A percentile compares a stretch with the other conserved stretches of the same genome.
phyloP scores from a whole-genome alignment of 176 grass and related monocot species.

The Dendrocalamus sinicus region DNA sequence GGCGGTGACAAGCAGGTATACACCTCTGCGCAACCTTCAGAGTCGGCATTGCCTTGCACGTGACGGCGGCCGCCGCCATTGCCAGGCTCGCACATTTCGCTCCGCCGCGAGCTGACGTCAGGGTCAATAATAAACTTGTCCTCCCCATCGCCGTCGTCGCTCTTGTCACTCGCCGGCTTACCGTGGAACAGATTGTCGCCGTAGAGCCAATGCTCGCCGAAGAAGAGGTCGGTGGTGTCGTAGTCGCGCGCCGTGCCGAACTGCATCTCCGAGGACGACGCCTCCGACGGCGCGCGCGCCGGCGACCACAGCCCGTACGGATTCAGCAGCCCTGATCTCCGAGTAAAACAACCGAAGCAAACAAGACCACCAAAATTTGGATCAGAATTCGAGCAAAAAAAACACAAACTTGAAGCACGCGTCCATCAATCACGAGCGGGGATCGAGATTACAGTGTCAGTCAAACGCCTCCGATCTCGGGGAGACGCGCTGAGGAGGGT shows the following conservation, averaged over 20 bases:
- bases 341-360: background rate
- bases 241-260: conserved; percentile 82
- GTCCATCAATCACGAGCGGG: background rate
- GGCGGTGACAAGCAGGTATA: conserved; percentile 49
- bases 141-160: conserved; percentile 45
- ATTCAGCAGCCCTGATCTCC: conserved; percentile 65
- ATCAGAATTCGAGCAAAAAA: conserved; percentile 26
- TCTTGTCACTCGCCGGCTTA: conserved; percentile 32
- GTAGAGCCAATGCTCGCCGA: conserved; percentile 65
- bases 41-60: background rate
- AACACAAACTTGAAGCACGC: background rate
- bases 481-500: background rate
- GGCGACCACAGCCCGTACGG: conserved; percentile 81
- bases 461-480: background rate
- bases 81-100: background rate
- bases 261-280: conserved; percentile 70
- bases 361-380: conserved; percentile 16
- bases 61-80: background rate
- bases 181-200: conserved; percentile 42
- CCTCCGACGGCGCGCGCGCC: conserved; percentile 58
- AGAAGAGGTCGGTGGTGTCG: conserved; percentile 60
- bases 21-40: conserved; percentile 38
- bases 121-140: conserved; percentile 76
- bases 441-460: conserved; percentile 34
- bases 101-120: conserved; percentile 33